Evolutionary conservation across 148 eudicot species (phyloP), one percentile per base, ranked within the genome.

Genomic region (Camellia sinensis): DNA sequence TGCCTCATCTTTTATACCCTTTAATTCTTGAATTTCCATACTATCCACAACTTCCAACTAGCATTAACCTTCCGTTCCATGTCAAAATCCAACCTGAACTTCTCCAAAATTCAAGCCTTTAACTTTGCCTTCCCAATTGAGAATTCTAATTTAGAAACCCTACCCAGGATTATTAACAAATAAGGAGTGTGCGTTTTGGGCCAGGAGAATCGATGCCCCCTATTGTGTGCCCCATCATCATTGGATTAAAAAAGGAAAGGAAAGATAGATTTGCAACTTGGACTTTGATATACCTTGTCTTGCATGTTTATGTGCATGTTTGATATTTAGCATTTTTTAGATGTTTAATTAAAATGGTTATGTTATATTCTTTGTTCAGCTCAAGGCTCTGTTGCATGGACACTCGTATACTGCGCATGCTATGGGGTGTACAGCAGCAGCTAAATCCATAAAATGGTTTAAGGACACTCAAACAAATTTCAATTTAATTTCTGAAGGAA

Each of bases 381-480:
- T 94, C 67, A 88, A 91, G 85, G 98, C 97, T 53, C 89, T 96
- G 37, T 75, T 96, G 80, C 99, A 96, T 83, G 99, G 99, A 21
- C 98, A 96, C 77, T 96, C 99, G 1, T 96, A 96, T 79, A 75
- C 98, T 62, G 99, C 97, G 40, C 99, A 96, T 86, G 95, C 99
- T 71, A 84, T 92, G 92, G 99, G 99, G 22, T 96, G 99, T 81
- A 65, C 92, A 6, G 98, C 99, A 71, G 98, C 95, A 83, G 83
- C 85, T 48, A 91, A 82, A 85, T 88, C 99, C 71, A 89, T 96
- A 45, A 88, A 87, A 83, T 94, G 92, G 93, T 96, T 92, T 74
- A 96, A 96, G 81, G 91, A 94, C 80, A 82, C 85, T 41, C 84
- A 67, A 78, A 96, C 90, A 74, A 96, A 96, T 80, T 43, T 73